Percentiles rank a stretch among this genome's conserved stretches.
phyloP scores from a whole-genome alignment of 768 basidiomycete genomes.

The Daedaleopsis nitida region DNA sequence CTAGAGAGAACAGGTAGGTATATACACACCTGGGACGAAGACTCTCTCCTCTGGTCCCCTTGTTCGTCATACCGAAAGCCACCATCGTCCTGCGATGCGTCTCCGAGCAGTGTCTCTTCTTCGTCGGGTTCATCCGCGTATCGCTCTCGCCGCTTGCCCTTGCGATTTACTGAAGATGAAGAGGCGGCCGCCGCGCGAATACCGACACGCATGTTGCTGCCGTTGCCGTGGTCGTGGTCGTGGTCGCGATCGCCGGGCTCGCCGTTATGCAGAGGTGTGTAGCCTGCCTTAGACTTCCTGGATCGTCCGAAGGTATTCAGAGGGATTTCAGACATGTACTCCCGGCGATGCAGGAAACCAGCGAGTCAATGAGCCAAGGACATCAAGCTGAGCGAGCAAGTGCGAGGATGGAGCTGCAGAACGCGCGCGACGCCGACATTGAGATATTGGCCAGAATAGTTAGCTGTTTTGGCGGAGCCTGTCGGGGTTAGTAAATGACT shows the following conservation, averaged over 20 bases:
- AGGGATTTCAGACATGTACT: slow-evolving; percentile 73
- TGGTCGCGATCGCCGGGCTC: slow-evolving; percentile 29
- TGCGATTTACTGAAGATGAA: slow-evolving; percentile 32
- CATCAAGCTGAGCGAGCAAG: neutral
- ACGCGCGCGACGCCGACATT: no score
- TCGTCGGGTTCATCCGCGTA: slow-evolving; percentile 70
- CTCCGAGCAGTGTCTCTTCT: slow-evolving; percentile 51
- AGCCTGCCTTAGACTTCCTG: slow-evolving; percentile 48
- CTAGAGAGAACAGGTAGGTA: neutral
- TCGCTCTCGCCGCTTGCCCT: slow-evolving; percentile 50
- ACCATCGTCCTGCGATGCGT: slow-evolving; percentile 34
- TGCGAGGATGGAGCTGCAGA: neutral
- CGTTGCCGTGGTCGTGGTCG: slow-evolving; percentile 24
- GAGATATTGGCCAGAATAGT: no score
- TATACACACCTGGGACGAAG: slow-evolving; percentile 27
- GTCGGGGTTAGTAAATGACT: no score
- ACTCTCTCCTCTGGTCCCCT: slow-evolving; percentile 29
- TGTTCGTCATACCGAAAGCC: slow-evolving; percentile 42
- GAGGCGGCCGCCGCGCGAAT: slow-evolving; percentile 38
- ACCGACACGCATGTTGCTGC: slow-evolving; percentile 31
- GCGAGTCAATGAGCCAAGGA: slow-evolving; percentile 3
- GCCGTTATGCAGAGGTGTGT: slow-evolving; percentile 44
- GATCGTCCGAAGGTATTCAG: slow-evolving; percentile 57
- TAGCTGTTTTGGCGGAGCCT: no score
- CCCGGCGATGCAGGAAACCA: slow-evolving; percentile 5